phyloP scores from a whole-genome alignment of 345 rosid genomes.

The Linum lewisii region DNA sequence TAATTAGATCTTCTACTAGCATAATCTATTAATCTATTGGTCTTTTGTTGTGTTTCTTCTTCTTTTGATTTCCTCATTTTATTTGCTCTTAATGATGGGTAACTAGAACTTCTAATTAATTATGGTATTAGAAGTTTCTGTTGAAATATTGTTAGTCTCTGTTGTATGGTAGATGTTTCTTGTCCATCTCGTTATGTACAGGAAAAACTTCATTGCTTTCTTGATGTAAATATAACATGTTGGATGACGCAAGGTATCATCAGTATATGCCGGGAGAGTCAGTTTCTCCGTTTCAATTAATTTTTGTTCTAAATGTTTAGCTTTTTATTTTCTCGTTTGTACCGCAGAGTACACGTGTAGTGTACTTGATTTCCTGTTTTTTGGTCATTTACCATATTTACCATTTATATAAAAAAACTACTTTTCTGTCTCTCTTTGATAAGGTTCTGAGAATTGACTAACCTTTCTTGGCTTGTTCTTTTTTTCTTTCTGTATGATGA shows the following conservation, averaged over 20 bases:
- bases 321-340: slow-evolving; percentile 4
- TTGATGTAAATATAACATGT: slow-evolving; percentile 41
- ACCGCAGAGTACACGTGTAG: too few relatives aligned
- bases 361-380: too few relatives aligned
- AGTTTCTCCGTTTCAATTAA: not conserved
- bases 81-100: slow-evolving; percentile 14
- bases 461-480: slow-evolving; percentile 16
- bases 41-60: not conserved
- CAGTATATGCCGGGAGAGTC: slow-evolving; percentile 33
- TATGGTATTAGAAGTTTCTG: slow-evolving; percentile 16
- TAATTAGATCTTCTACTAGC: slow-evolving; percentile 18
- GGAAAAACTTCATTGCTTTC: slow-evolving; percentile 56
- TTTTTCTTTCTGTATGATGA: slow-evolving; percentile 26
- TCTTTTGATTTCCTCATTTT: not conserved
- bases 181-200: slow-evolving; percentile 51
- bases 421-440: slow-evolving; percentile 10
- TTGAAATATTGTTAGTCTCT: slow-evolving; percentile 25
- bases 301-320: slow-evolving; percentile 14
- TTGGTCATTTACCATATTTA: too few relatives aligned
- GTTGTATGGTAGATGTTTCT: slow-evolving; percentile 40
- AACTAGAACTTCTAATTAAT: slow-evolving; percentile 19
- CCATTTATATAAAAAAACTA: not conserved
- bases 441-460: slow-evolving; percentile 21
- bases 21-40: slow-evolving; percentile 7
- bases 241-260: slow-evolving; percentile 59